These are phyloP conservation scores for Fermentozyma sake DNA, from an alignment of 1,139 yeast genomes.

Conservation along the genomic window DNA sequence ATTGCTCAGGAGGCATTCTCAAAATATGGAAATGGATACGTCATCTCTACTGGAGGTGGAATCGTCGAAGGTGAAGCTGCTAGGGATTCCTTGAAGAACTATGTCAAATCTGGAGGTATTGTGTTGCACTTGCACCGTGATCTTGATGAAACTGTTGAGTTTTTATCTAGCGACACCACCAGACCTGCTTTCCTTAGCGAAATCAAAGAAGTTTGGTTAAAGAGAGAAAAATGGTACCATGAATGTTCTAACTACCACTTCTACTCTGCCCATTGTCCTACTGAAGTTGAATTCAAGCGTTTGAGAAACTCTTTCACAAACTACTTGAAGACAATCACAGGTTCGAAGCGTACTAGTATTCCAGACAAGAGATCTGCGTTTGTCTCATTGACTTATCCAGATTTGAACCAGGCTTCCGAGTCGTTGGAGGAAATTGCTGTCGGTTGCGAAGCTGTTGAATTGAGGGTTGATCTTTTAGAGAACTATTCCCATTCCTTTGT, in stretches of 20 bases:
- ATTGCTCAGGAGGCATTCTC: conserved; percentile 51
- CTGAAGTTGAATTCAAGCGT: conserved; percentile 49
- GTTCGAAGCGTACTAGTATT: conserved; percentile 37
- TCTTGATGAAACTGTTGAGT: conserved; percentile 71
- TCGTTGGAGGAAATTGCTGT: conserved; percentile 50
- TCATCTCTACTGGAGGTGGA: conserved; percentile 96
- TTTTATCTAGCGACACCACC: conserved; percentile 69
- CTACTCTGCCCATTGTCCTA: conserved; percentile 69
- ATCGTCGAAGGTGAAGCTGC: conserved; percentile 76
- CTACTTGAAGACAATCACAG: conserved; percentile 62
- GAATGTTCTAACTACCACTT: conserved; percentile 78
- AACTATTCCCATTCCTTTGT: conserved; percentile 51
- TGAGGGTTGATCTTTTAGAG: conserved; percentile 70
- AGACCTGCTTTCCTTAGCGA: conserved; percentile 87
- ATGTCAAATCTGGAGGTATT: conserved; percentile 57
- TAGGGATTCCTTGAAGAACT: conserved; percentile 55
- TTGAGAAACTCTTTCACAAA: conserved; percentile 57
- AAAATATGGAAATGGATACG: conserved; percentile 51
- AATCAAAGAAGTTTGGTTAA: conserved; percentile 74
- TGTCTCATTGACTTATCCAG: conserved; percentile 64
- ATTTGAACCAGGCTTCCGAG: conserved; percentile 43
- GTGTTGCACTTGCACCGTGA: conserved; percentile 91
- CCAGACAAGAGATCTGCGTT: conserved; percentile 63
- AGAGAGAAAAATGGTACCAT: conserved; percentile 76
- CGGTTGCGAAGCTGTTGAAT: conserved; percentile 80